Conservation (phyloP, 139 green algal species). For the Picochlorum sp. region DNA sequence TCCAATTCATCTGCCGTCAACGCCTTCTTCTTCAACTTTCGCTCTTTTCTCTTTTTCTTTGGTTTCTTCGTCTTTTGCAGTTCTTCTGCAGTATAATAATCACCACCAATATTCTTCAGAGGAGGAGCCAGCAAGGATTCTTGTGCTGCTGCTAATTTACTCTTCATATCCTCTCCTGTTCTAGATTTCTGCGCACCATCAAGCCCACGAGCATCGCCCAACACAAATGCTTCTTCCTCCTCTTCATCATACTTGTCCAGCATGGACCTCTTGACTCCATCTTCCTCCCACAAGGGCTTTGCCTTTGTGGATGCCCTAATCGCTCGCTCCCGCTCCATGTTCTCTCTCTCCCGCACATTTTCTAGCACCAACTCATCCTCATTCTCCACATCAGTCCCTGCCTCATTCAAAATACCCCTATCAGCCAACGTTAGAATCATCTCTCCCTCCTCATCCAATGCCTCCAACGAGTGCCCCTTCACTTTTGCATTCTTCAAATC, state of each 20-base stretch:
- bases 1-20: conserved; percentile 41
- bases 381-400: conserved; percentile 44
- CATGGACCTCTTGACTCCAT: conserved; percentile 50
- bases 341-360: conserved; percentile 66
- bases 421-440: conserved; percentile 83
- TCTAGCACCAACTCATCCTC: conserved; percentile 68
- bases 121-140: not conserved
- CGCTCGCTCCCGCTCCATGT: conserved; percentile 61
- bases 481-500: conserved; percentile 57
- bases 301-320: conserved; percentile 50
- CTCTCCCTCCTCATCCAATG: conserved; percentile 61
- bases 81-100: conserved; percentile 70
- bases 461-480: conserved; percentile 34
- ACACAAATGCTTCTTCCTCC: conserved; percentile 50
- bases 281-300: conserved; percentile 74
- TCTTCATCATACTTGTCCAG: conserved; percentile 85
- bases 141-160: conserved; percentile 41
- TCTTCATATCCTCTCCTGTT: conserved; percentile 48
- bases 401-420: conserved; percentile 63
- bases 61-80: conserved; percentile 45
- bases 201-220: conserved; percentile 33
- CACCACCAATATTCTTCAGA: conserved; percentile 15
- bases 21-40: conserved; percentile 61
- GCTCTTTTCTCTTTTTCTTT: conserved; percentile 65
- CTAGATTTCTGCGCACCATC: conserved; percentile 19